Base-by-base conservation (phyloP, 2,329 filamentous ascomycete genomes). In the Chaetothyriales sp. region DNA sequence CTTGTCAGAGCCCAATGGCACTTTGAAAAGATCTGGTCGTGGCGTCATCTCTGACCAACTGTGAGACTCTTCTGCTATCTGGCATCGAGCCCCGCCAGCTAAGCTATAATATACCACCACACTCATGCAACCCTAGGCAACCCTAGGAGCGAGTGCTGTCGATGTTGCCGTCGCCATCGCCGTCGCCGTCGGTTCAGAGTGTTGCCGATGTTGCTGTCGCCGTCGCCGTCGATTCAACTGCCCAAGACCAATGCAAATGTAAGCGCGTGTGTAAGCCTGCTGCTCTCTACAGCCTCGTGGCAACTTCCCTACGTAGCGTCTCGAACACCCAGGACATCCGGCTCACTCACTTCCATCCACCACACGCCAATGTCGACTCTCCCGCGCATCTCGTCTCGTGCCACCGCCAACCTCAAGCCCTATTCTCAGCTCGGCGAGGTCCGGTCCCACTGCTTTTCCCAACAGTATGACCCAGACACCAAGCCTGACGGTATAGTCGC, bases 401-500 rank as follows among this genome's bases (percentile, higher is more conserved):
- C 53, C 9, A 43, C 52, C 9, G 49, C 50, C 25, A 57, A 57
- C 18, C 46, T 57, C 33, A 43, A 44, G 5, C 50, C 48, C 0
- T 49, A 46, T 18, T 46, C 44, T 4, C 54, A 57, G 43, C 51
- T 57, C 29, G 50, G 54, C 18, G 55, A 52, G n/a, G 47, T 57
- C 19, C 52, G 52, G 13, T 49, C 55, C 10, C 47, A 57, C 29
- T 57, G 55, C 48, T 58, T 58, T 50, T 44, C 52, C 50, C 56
- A 56, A 43, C 56, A 58, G 43, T 58, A 56, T 47, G 54, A 58
- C 49, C 48, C 33, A 15, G 22, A n/a, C 3, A 51, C 19, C 28
- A 58, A 58, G 15, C 56, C 54, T 10, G 48, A 47, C 8, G 56
- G 56, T 46, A 56, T 58, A 33, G 49, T 58, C 7, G 52, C 54